Evolutionary conservation across 108 stramenopile genomes (phyloP), one percentile per base, ranked within the genome.

Genomic region (Licmophora abbreviata): DNA sequence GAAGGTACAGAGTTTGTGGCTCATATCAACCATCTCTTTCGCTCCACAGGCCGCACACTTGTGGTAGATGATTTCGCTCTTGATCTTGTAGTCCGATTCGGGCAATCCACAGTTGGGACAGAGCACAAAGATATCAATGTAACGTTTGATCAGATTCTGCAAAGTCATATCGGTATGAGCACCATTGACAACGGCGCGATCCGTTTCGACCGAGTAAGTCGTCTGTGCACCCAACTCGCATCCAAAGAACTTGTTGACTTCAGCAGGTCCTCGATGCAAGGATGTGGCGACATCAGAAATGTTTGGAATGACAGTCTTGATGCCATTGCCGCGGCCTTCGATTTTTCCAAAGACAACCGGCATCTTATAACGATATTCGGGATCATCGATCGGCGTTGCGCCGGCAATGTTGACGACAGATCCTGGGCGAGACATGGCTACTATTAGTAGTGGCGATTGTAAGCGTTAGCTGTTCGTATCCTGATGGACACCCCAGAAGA

Each of bases 311-410:
- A 81, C 92, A 22, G 98, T 99, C 66, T 98, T 98, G 75, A 96
- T 99, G 29, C 98, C 98, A 63, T 99, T 99, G 50, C 98, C 98
- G 47, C 94, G 77, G 24, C 98, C 98, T 76, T 99, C 98, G 55
- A 97, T 83, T 56, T 97, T 97, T 38, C 89, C 95, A 62, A 74
- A 75, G 30, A 98, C 89, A 24, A 85, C 88, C 14, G 94, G 94
- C 97, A 96, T 98, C 69, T 92, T 94, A 83, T 98, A 96, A 41
- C 94, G 92, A 58, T 92, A 95, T 29, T 83, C 85, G n/a, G 90
- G 89, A 73, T 95, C 95, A 52, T 95, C 88, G 40, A 95, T 75
- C 12, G 95, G 90, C 5, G 75, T 88, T 4, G 52, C 56, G 9
- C 95, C 95, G 18, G 85, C 36, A 55, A 95, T 92, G 80, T 95